Evolutionary conservation across 352 stramenopile species (phyloP).

Genomic region (Phytophthora boehmeriae): DNA sequence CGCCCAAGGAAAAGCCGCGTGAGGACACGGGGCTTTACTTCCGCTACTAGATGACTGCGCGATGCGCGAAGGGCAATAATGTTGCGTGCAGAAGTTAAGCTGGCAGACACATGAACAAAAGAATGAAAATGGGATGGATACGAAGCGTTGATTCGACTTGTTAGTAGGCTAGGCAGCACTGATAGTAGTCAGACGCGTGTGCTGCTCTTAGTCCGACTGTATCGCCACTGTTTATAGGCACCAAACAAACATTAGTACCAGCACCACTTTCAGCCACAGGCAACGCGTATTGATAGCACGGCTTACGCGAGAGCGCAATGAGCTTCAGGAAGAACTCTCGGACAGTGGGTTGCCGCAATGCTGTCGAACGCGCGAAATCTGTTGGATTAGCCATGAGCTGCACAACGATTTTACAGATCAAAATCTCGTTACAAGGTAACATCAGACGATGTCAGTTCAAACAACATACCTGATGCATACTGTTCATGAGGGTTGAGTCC

Average conservation of each 20-base stretch:
- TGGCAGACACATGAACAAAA: conserved; percentile 32
- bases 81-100: conserved; percentile 30
- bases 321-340: conserved; percentile 70
- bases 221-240: conserved; percentile 28
- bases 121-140: conserved; percentile 44
- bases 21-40: conserved; percentile 89
- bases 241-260: conserved; percentile 4
- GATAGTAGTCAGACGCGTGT: background rate
- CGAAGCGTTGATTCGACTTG: conserved; percentile 3
- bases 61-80: conserved; percentile 8
- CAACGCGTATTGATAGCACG: background rate
- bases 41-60: conserved; percentile 78
- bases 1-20: conserved; percentile 68
- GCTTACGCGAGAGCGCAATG: conserved; percentile 63
- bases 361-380: conserved; percentile 39
- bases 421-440: no score
- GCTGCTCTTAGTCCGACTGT: conserved; percentile 19
- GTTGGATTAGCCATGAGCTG: conserved; percentile 66
- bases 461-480: conserved; percentile 60
- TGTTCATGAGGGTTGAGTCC: conserved; percentile 55
- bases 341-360: conserved; percentile 42
- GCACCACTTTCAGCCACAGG: background rate
- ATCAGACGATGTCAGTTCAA: background rate
- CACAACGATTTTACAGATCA: no score
- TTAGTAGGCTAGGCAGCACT: conserved; percentile 4